Percentiles rank a stretch among this genome's conserved stretches.
Conservation (phyloP, 139 green algal genomes). For the Tetraselmis striata region DNA sequence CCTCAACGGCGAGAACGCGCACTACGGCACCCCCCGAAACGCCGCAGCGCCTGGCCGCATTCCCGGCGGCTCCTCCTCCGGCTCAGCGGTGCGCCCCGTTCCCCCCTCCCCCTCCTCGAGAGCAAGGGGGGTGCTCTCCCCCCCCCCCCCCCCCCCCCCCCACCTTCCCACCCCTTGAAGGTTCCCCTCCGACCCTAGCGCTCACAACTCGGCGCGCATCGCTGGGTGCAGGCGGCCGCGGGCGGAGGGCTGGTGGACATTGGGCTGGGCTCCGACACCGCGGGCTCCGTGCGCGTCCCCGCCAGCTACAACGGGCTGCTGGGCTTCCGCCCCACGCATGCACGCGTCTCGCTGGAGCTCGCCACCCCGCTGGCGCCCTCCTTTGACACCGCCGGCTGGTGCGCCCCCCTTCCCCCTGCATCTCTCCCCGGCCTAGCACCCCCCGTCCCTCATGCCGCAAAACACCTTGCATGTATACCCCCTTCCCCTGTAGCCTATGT, state of each 20-base stretch:
- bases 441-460: no score
- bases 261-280: slow-evolving; percentile 85
- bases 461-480: no score
- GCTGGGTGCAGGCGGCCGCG: slow-evolving; percentile 55
- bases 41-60: slow-evolving; percentile 65
- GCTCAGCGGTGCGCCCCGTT: slow-evolving; percentile 60
- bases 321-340: slow-evolving; percentile 80
- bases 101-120: no score
- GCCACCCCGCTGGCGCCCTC: slow-evolving; percentile 65
- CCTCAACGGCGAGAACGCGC: slow-evolving; percentile 68
- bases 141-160: no score
- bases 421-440: no score
- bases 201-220: no score
- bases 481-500: no score
- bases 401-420: slow-evolving; percentile 6
- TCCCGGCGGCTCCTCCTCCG: slow-evolving; percentile 86
- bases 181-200: no score
- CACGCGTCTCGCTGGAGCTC: slow-evolving; percentile 47
- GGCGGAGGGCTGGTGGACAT: slow-evolving; percentile 64
- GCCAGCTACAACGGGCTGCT: slow-evolving; percentile 81
- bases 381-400: slow-evolving; percentile 66
- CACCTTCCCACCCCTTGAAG: background rate
- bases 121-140: no score
- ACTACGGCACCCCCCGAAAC: slow-evolving; percentile 88
- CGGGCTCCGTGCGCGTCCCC: slow-evolving; percentile 79